Evolutionary conservation across 257 asterid species (phyloP), one percentile per base, ranked within the genome.

Genomic region (Jasminum sambac): DNA sequence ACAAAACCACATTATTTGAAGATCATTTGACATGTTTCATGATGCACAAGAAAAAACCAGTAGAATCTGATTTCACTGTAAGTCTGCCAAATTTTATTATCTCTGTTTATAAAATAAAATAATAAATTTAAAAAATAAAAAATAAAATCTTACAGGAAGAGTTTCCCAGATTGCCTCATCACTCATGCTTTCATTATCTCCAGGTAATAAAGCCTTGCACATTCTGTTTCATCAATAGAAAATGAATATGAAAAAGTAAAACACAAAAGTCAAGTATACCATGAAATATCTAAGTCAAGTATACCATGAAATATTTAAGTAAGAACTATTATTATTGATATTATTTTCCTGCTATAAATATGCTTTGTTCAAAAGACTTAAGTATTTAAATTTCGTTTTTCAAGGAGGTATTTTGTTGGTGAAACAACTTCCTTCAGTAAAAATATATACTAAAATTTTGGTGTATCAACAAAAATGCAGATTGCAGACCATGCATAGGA

Each of bases 141-240:
- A 37, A 23, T 21, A 66, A 52, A 77, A 74, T 84, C 97, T 88
- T 84, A 95, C 99, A 13, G 99, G 99, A 74, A 95, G 97, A 11
- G 97, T 92, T 83, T 95, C 99, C 98, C 99, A 95, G 61, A 95
- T 81, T 70, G 98, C 96, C 66, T 87, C 97, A 40, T 87, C 95
- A 77, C 90, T 85, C 88, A 86, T 81, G 87, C 88, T 86, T 81
- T 95, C 99, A 84, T 90, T 95, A 69, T 91, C 99, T 76, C 94
- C 99, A 5, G 97, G 99, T 61, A 95, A 80, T 79, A 95, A 86
- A 69, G 99, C 95, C 79, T 88, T 87, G 79, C 97, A 95, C 99
- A 90, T 91, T 86, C 99, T 95, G 91, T 73, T 72, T 57, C 62
- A 55, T 67, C 63, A 64, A 64, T 70, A 30, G 39, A 60, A 72